Evolutionary conservation across 805 yeast genomes (phyloP).

Genomic region (Huiozyma sinensis): DNA sequence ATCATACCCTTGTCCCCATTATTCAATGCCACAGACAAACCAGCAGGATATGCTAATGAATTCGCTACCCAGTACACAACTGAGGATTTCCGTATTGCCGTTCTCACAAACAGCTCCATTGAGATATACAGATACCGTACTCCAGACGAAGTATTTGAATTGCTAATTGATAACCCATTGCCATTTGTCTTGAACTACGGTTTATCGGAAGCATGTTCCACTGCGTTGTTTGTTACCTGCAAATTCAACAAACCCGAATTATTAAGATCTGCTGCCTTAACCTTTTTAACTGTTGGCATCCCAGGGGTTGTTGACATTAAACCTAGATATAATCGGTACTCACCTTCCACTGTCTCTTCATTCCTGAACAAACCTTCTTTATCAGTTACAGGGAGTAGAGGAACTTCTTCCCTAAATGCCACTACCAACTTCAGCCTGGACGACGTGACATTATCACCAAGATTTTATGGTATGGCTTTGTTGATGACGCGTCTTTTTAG

Average conservation of each 20-base stretch:
- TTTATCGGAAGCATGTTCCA: conserved; percentile 79
- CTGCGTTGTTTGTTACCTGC: conserved; percentile 76
- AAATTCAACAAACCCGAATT: conserved; percentile 52
- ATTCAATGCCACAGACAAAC: conserved; percentile 61
- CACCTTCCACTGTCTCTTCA: conserved; percentile 22
- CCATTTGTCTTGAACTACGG: conserved; percentile 74
- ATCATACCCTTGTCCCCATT: conserved; percentile 61
- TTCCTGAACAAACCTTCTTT: conserved; percentile 17
- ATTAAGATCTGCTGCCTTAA: conserved; percentile 34
- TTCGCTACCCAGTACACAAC: conserved; percentile 77
- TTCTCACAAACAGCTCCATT: conserved; percentile 70
- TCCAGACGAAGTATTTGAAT: conserved; percentile 67
- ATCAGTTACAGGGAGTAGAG: conserved; percentile 14
- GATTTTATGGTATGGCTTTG: conserved; percentile 80
- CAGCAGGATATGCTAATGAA: conserved; percentile 75
- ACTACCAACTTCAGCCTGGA: conserved; percentile 34
- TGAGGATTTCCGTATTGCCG: conserved; percentile 61
- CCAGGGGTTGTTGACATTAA: conserved; percentile 35
- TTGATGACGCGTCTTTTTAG: conserved; percentile 70
- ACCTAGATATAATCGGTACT: conserved; percentile 30
- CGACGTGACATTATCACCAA: conserved; percentile 79
- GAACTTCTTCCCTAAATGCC: conserved; percentile 5
- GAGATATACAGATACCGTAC: conserved; percentile 68
- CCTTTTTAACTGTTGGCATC: conserved; percentile 33
- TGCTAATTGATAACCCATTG: conserved; percentile 57